Evolutionary conservation across 1,284 basidiomycete genomes (phyloP).

Genomic region (Leccinum fallax): DNA sequence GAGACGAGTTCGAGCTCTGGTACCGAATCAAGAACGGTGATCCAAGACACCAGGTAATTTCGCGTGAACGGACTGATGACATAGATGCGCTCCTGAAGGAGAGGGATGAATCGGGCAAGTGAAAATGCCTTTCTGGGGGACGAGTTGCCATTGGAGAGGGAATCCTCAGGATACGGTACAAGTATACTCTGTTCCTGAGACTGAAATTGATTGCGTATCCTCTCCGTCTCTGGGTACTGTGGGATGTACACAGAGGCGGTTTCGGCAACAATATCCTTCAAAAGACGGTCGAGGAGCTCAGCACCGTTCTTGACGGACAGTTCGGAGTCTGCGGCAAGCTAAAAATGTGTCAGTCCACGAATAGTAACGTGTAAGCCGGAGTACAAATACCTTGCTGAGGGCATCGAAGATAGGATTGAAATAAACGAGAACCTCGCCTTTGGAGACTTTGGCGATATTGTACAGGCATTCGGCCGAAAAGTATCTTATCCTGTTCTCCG

Average conservation of each 20-base stretch:
- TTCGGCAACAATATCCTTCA: conserved; percentile 98
- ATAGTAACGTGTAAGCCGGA: conserved; percentile 2
- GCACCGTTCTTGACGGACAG: conserved; percentile 98
- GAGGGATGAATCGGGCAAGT: conserved; percentile 91
- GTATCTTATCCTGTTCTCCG: conserved; percentile 94
- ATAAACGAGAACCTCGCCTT: conserved; percentile 95
- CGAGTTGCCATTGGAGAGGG: conserved; percentile 44
- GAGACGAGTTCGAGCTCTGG: conserved; percentile 95
- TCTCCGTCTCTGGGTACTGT: conserved; percentile 80
- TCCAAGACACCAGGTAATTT: conserved; percentile 97
- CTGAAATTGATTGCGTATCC: conserved; percentile 50
- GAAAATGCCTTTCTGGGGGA: conserved; percentile 86
- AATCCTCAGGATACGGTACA: conserved; percentile 61
- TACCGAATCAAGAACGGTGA: conserved; percentile 93
- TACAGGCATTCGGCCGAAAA: conserved; percentile 98
- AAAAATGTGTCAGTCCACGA: conserved; percentile 17
- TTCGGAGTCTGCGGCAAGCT: conserved; percentile 97
- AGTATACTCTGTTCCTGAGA: conserved; percentile 57
- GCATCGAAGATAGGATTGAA: conserved; percentile 99
- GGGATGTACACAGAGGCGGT: conserved; percentile 95
- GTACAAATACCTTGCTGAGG: conserved; percentile 80
- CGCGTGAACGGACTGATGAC: conserved; percentile 95
- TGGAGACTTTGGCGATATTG: conserved; percentile 98
- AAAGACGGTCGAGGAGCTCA: conserved; percentile 93
- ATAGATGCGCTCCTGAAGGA: conserved; percentile 91